Base-by-base conservation (phyloP, 495 filamentous ascomycete species). In the Hypomontagnella monticulosa region DNA sequence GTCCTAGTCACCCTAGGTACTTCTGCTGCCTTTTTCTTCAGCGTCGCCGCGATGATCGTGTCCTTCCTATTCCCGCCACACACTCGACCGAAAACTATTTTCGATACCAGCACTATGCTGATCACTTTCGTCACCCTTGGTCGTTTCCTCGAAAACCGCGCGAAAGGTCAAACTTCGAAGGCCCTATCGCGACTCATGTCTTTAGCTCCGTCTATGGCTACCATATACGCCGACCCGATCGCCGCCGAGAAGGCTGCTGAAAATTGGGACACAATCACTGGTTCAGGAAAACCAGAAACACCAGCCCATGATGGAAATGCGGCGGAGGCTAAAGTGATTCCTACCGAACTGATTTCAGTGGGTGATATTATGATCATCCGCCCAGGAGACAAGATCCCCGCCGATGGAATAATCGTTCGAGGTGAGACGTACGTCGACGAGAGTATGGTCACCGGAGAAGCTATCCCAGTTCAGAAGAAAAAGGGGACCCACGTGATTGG, bases 91-190 rank as follows among this genome's bases (percentile, higher is more conserved):
- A 87, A 85, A 54, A 97, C 91, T 4, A 89, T 98, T 3, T 99
- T 98, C 64, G 95, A 99, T 66, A 99, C 95, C 0, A 97, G 93
- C 73, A 97, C 93, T 18, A 99, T 98, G 96, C 85, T 99, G 18
- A 97, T 99, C 72, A 97, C 92, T 0, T 98, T 98, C 75, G 92
- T 97, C 75, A 91, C 91, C 0, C 80, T 99, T 3, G 93, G 95
- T 19, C 87, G 95, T 33, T 98, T 90, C 80, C 75, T 99, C 7
- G 95, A 99, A 75, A 99, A 98, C 67, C 83, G 91, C 11, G 95
- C 95, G 15, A 99, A 99, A 76, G 95, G 95, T 3, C 92, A 98
- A 75, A 99, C 95, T 0, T 97, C 93, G 6, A 95, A 92, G 71
- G 95, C 95, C 1, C 84, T 99, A 5, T 97, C 92, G n/a, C 83